Conservation (phyloP, 2,329 filamentous ascomycete species). For the Lasiodiplodia citricola region DNA sequence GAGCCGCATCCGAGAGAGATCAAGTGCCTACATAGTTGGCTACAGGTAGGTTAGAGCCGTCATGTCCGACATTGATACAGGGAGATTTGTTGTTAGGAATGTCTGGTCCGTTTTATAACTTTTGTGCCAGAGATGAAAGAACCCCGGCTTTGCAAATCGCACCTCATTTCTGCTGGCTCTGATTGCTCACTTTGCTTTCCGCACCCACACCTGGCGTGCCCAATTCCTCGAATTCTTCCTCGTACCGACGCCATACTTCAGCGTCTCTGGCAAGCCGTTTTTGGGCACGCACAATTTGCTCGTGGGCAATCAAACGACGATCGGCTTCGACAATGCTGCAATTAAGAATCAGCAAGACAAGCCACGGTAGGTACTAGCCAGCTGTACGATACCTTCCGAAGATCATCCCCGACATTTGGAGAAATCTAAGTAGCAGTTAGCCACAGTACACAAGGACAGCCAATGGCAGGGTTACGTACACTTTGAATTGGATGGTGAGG, state of each 20-base stretch:
- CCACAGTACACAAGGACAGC: too few relatives aligned
- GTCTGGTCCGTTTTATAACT: too few relatives aligned
- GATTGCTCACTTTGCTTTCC: conserved; percentile 18
- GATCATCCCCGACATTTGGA: conserved; percentile 88
- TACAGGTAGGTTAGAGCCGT: background rate
- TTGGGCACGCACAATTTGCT: conserved; percentile 68
- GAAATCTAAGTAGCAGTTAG: conserved; percentile 61
- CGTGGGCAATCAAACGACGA: conserved; percentile 68
- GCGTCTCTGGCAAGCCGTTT: conserved; percentile 67
- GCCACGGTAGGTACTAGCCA: background rate
- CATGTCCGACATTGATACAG: background rate
- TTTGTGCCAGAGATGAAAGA: background rate
- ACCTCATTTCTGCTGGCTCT: conserved; percentile 2
- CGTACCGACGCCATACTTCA: conserved; percentile 71
- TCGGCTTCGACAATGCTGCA: conserved; percentile 67
- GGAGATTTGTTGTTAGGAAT: background rate
- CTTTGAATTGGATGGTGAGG: conserved; percentile 77
- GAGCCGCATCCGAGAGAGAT: background rate
- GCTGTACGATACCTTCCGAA: conserved; percentile 55
- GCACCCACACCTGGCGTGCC: conserved; percentile 33
- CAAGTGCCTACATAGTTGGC: background rate
- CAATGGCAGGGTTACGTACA: conserved; percentile 56
- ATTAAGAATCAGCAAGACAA: background rate
- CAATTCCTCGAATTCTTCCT: conserved; percentile 61
- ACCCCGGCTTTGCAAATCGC: background rate